Conservation (phyloP, 2,329 filamentous ascomycete species). For the Trichoderma sp. region DNA sequence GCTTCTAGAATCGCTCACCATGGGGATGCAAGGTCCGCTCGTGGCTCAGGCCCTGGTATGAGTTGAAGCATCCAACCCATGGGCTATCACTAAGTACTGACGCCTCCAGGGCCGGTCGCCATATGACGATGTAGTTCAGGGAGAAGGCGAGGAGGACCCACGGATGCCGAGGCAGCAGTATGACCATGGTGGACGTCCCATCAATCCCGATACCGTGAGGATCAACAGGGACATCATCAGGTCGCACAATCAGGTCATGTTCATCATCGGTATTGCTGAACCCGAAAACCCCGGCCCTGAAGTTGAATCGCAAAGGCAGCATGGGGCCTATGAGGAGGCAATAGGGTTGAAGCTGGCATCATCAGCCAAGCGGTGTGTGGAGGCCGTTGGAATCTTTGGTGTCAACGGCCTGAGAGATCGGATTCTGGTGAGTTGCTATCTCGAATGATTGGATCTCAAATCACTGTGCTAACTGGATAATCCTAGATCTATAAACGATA, state of each 20-base stretch:
- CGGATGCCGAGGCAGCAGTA: slow-evolving; percentile 52
- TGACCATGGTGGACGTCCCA: slow-evolving; percentile 58
- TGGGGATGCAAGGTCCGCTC: slow-evolving; percentile 59
- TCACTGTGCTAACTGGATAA: slow-evolving; percentile 11
- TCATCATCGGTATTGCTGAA: slow-evolving; percentile 63
- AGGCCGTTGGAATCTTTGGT: slow-evolving; percentile 54
- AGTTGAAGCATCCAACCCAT: background rate
- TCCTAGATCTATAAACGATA: slow-evolving; percentile 55
- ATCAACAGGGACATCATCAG: slow-evolving; percentile 61
- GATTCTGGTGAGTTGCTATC: slow-evolving; percentile 49
- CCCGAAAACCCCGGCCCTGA: slow-evolving; percentile 53
- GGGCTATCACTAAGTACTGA: background rate
- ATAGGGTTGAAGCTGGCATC: slow-evolving; percentile 47
- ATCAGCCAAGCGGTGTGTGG: slow-evolving; percentile 41
- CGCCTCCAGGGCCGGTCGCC: slow-evolving; percentile 57
- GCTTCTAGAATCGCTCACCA: slow-evolving; percentile 36
- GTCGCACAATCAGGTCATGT: slow-evolving; percentile 65
- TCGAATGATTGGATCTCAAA: background rate
- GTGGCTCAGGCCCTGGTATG: slow-evolving; percentile 60
- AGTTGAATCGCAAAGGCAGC: slow-evolving; percentile 46
- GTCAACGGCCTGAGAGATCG: slow-evolving; percentile 56
- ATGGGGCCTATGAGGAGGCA: slow-evolving; percentile 52
- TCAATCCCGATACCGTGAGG: slow-evolving; percentile 57
- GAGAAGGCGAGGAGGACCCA: slow-evolving; percentile 49
- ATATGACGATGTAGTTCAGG: slow-evolving; percentile 59